Evolutionary conservation across 1,284 basidiomycete genomes (phyloP), one percentile per base, ranked within the genome.

Genomic region (Cutaneotrichosporon curvatum): DNA sequence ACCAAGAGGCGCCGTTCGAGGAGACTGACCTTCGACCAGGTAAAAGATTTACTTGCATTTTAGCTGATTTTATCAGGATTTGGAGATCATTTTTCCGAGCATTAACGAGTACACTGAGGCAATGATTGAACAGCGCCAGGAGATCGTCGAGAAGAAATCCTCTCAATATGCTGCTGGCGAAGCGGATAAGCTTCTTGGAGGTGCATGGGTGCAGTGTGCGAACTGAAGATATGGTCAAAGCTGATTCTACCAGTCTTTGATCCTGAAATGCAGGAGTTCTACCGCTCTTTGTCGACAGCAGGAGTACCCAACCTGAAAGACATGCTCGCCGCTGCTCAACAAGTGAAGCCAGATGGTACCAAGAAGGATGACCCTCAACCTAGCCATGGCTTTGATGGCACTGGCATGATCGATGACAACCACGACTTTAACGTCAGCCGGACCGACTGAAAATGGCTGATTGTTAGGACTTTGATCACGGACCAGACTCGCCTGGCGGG

Each of bases 181-280:
- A 33, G 64, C 60, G 1, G 35, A 38, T 4, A 31, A 40, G 11
- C n/a, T 65, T 37, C 55, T 67, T 0, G 53, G 59, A n/a, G 44
- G 51, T 9, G 55, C 52, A 10, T 59, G 25, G 7, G 7, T 28
- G 12, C 7, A 28, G 7, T 7, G 25, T 28, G 12, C 25, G 25
- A 28, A n/a, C n/a, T n/a, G n/a, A n/a, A 28, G 12, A 28, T 28
- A 7, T 12, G 25, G 56, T 1, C 47, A 50, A 28, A 28, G 25
- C 25, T 36, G 8, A 36, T 33, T 7, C 35, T 10, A 36, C 10
- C n/a, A 10, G 16, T 36, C 16, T 18, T 19, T 19, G 16, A 36
- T 19, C 35, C 35, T 5, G 35, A 36, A 10, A 4, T 36, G 35
- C 35, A n/a, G 5, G 6, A 18, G 8, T n/a, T 18, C 35, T 4